Conservation (phyloP, 1,139 yeast species). For the Lodderomyces metapsilosis region DNA sequence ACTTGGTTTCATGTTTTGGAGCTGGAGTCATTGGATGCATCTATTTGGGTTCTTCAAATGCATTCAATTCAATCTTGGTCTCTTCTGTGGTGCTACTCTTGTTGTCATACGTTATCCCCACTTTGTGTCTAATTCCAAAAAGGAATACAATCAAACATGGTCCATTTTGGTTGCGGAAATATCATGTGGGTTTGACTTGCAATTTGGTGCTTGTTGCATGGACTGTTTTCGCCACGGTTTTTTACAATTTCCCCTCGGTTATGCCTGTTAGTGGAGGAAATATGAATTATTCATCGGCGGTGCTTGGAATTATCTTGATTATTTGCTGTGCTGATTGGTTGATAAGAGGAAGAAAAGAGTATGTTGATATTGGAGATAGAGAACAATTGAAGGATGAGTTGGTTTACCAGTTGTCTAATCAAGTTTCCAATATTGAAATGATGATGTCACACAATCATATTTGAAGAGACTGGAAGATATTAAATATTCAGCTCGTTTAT, state of each 20-base stretch:
- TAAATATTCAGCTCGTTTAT: too few relatives aligned
- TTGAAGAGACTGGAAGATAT: too few relatives aligned
- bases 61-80: constrained; percentile 40
- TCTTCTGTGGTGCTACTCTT: constrained; percentile 38
- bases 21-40: constrained; percentile 39
- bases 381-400: constrained; percentile 24
- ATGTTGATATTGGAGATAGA: constrained; percentile 24
- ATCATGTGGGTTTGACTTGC: constrained; percentile 18
- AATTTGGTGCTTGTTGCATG: constrained; percentile 30
- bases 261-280: constrained; percentile 44
- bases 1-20: constrained; percentile 35
- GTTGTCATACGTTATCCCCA: constrained; percentile 36
- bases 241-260: constrained; percentile 44
- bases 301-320: constrained; percentile 31
- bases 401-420: constrained; percentile 27
- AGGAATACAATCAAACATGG: constrained; percentile 37
- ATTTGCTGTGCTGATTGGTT: constrained; percentile 39
- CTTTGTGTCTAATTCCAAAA: constrained; percentile 30
- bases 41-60: constrained; percentile 43
- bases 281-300: constrained; percentile 48
- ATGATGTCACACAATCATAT: constrained; percentile 17
- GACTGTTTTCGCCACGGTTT: constrained; percentile 41
- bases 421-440: constrained; percentile 25
- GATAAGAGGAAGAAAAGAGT: constrained; percentile 36
- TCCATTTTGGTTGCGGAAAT: constrained; percentile 50